Conservation (phyloP, 495 filamentous ascomycete genomes). For the Podospora conica region DNA sequence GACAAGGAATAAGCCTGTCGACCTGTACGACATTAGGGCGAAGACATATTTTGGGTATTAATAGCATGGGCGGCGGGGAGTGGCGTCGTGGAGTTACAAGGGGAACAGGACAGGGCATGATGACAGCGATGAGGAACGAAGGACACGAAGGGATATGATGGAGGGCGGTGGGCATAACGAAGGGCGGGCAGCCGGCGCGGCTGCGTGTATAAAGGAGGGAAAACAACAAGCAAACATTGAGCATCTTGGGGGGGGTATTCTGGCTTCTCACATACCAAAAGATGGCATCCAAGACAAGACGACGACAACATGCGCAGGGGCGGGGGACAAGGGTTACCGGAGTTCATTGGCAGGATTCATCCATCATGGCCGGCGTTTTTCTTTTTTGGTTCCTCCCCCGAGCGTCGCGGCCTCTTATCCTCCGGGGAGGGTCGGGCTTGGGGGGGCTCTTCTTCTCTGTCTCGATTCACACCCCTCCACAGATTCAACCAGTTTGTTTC, state of each 20-base stretch:
- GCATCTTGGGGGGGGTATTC: conserved; percentile 2
- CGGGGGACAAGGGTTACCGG: background rate
- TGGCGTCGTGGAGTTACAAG: background rate
- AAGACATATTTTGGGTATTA: background rate
- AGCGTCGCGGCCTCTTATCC: background rate
- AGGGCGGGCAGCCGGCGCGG: background rate
- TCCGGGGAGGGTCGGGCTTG: background rate
- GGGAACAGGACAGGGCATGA: background rate
- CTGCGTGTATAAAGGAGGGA: background rate
- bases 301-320: background rate
- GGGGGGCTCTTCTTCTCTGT: background rate
- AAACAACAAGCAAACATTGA: background rate
- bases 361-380: background rate
- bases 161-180: background rate
- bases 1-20: conserved; percentile 25
- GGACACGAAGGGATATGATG: conserved; percentile 6
- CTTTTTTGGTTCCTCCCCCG: background rate
- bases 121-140: conserved; percentile 1
- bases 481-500: background rate
- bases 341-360: conserved; percentile 2
- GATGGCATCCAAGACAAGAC: background rate
- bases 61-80: background rate
- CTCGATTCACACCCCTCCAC: background rate
- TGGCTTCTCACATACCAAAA: conserved; percentile 6
- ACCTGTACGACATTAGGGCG: background rate